Conservation (phyloP, 768 basidiomycete species). For the Tephrocybe sp. region DNA sequence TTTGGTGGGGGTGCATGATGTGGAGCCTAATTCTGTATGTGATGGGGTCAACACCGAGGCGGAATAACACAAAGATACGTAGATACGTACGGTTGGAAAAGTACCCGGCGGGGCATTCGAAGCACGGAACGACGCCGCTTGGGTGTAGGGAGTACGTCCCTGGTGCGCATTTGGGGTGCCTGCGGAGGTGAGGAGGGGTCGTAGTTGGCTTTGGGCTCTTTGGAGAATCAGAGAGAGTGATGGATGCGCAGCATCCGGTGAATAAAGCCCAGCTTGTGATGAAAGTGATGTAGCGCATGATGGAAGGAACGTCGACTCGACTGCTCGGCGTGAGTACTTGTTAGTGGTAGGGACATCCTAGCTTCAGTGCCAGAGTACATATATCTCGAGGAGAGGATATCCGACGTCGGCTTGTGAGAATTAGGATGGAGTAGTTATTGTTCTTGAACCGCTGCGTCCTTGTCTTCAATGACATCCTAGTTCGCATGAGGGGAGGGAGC, state of each 20-base stretch:
- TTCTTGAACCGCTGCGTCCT: background rate
- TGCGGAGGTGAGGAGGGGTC: background rate
- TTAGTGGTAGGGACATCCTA: too few relatives aligned
- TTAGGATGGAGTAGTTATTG: background rate
- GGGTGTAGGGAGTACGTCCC: constrained; percentile 9
- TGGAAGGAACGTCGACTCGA: too few relatives aligned
- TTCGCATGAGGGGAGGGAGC: background rate
- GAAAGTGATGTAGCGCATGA: background rate
- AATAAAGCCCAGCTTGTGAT: constrained; percentile 5
- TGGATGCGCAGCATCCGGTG: constrained; percentile 5
- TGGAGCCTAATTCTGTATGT: background rate
- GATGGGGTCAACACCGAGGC: background rate
- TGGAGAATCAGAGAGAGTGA: background rate
- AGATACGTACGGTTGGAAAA: constrained; percentile 1
- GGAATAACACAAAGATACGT: background rate
- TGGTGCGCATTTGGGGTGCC: constrained; percentile 6
- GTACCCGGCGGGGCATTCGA: constrained; percentile 3
- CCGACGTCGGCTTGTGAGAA: background rate
- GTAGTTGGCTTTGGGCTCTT: background rate
- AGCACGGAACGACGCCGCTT: constrained; percentile 7
- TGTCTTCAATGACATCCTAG: background rate
- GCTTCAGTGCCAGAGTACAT: background rate
- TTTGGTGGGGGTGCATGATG: background rate
- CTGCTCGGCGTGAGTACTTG: too few relatives aligned
- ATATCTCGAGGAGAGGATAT: background rate